Evolutionary conservation across 192 early-diverging fungal species (phyloP), one percentile per base, ranked within the genome.

Genomic region (Backusella mclennaniae): DNA sequence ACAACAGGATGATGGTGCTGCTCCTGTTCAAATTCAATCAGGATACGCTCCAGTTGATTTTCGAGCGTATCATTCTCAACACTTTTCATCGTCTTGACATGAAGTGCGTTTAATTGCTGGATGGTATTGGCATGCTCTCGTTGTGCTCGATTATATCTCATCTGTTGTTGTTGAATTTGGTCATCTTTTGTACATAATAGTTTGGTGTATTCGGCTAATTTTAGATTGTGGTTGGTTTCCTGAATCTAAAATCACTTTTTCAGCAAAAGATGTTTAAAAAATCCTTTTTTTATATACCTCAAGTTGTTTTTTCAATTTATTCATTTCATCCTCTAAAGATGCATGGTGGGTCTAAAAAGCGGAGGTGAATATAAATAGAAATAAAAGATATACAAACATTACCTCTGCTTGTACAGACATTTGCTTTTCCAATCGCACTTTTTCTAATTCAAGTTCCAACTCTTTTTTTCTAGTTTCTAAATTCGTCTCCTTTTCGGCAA

Each of bases 291-390:
- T 26, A 26, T 26, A 33, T 33, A 71, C 69, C 69, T 71, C 41
- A 71, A 71, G 69, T 31, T 71, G 69, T 17, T 26, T 71, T 71
- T 46, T 19, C 39, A 71, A 71, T 71, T 44, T 71, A 29, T 71
- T 44, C 6, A 71, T 49, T 71, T 71, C 42, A 71, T 8, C 2
- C 14, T 33, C 44, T 23, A 46, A 29, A 41, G 39, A 35, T 39
- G 36, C 38, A 41, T 21, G 38, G 14, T 19, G 12, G 12, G 12
- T 12, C 36, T 33, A 36, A 2, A 67, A 35, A 67, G 35, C 8
- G n/a, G 15, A 38, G 3, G n/a, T 35, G 8, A n/a, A 41, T 38
- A 69, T 23, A 38, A n/a, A 35, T 39, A 38, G 17, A 39, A 21
- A 23, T 6, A 19, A 68, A 15, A 35, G 3, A 15, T 39, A 23